Conservation (phyloP, 257 asterid genomes). For the Nicotiana paniculata region DNA sequence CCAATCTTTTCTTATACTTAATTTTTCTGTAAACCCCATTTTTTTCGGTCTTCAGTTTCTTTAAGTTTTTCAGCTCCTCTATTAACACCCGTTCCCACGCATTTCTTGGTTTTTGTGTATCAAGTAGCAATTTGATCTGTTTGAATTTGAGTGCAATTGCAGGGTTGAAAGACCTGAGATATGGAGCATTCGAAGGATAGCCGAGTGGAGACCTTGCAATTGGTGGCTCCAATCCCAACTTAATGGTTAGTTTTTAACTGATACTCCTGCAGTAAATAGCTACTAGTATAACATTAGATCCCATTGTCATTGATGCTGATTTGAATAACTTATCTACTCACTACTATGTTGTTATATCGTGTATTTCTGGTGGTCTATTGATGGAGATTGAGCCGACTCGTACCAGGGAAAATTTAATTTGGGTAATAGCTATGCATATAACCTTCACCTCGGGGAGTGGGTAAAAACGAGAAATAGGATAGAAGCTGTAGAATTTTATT, state of each 20-base stretch:
- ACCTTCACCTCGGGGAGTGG: neutral
- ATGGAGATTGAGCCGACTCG: neutral
- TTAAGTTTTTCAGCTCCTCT: neutral
- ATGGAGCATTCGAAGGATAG: slow-evolving; percentile 68
- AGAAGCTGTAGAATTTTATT: neutral
- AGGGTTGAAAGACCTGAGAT: slow-evolving; percentile 62
- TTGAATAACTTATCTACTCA: neutral
- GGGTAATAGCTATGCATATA: neutral
- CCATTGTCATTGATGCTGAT: neutral
- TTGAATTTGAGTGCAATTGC: slow-evolving; percentile 6
- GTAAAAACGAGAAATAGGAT: neutral
- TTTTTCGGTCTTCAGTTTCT: neutral
- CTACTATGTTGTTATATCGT: neutral
- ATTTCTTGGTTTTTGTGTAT: neutral
- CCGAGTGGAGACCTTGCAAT: slow-evolving; percentile 90
- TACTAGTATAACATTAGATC: neutral
- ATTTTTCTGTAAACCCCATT: neutral
- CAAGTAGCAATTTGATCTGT: neutral
- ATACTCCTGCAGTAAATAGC: neutral
- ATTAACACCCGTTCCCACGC: neutral
- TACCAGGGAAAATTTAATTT: neutral
- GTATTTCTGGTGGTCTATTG: neutral
- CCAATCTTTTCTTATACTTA: neutral
- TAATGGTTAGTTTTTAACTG: slow-evolving; percentile 39
- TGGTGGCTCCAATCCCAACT: slow-evolving; percentile 81